A percentile compares a stretch with the other conserved stretches of the same genome.
phyloP scores from a whole-genome alignment of 2,329 filamentous ascomycete species.

The Aspergillus flavus region DNA sequence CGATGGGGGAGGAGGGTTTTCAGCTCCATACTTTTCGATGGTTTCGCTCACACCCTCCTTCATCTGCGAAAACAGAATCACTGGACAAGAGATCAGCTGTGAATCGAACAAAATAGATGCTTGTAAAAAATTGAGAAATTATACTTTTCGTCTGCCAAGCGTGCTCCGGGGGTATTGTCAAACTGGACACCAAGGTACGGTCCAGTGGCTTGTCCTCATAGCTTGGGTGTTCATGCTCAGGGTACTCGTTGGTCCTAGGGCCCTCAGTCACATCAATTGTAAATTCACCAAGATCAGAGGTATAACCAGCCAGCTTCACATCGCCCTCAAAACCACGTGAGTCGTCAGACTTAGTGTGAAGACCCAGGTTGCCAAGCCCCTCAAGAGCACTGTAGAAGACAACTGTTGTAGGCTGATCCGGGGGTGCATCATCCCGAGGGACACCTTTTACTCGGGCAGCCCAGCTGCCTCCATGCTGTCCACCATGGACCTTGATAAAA shows the following conservation, averaged over 20 bases:
- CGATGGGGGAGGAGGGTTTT: slow-evolving; percentile 77
- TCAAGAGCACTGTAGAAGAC: slow-evolving; percentile 84
- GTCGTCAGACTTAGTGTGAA: slow-evolving; percentile 55
- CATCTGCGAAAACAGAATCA: slow-evolving; percentile 63
- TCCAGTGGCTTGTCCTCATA: slow-evolving; percentile 71
- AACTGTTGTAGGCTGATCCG: slow-evolving; percentile 72
- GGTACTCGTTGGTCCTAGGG: slow-evolving; percentile 62
- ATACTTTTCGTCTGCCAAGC: slow-evolving; percentile 81
- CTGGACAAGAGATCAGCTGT: slow-evolving; percentile 29
- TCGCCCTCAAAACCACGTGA: slow-evolving; percentile 59
- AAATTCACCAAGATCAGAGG: slow-evolving; percentile 75
- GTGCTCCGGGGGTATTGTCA: slow-evolving; percentile 65
- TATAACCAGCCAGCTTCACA: slow-evolving; percentile 71
- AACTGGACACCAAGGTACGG: slow-evolving; percentile 73
- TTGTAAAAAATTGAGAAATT: slow-evolving; percentile 18
- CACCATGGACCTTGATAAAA: slow-evolving; percentile 90
- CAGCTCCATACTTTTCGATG: slow-evolving; percentile 60
- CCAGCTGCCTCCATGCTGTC: slow-evolving; percentile 86
- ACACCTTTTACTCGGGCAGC: slow-evolving; percentile 82
- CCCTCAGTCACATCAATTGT: slow-evolving; percentile 76
- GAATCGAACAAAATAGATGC: background rate
- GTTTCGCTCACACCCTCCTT: slow-evolving; percentile 65
- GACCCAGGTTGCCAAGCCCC: slow-evolving; percentile 68
- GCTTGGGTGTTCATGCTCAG: slow-evolving; percentile 61
- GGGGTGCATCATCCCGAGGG: slow-evolving; percentile 68